Base-by-base conservation (phyloP, 192 early-diverging fungal species). In the Rhizophagus sp. region DNA sequence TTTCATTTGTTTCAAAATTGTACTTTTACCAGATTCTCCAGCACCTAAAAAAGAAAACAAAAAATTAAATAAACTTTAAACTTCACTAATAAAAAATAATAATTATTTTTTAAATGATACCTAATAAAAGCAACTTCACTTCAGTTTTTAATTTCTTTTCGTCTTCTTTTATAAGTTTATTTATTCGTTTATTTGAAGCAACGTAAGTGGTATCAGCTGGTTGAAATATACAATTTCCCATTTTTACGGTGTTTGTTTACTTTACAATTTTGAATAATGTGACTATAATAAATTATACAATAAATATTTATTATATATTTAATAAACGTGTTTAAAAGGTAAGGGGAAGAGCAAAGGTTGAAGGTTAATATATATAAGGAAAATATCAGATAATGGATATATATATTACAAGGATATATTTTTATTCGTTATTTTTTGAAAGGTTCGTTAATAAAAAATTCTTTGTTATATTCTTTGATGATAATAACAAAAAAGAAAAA, bases 1-100 rank as follows among this genome's bases (percentile, higher is more conserved):
- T 84, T 95, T 96, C 96, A 99, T 97, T 83, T 99, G 97, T 86
- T 99, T 99, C 74, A 99, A 87, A 80, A 99, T 96, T 44, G 97
- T 99, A 66, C 92, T 94, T 87, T 99, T 99, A 69, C 97, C 97
- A 13, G 97, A 98, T 87, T 99, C 97, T 78, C 97, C 97, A 49
- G 97, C 95, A 83, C 94, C 95, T 94, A 79, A 69, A 49, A 61
- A 69, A 34, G 13, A 19, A 70, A 19, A 22, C 44, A 22, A 36
- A 44, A 70, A 44, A n/a, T 44, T 2, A 70, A 10, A 22, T 70
- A 70, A 70, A 36, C 17, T 41, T 8, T 34, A n/a, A n/a, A n/a
- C n/a, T 67, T 67, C 13, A 11, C 27, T 1, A 68, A 68, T 33
- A 12, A 15, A n/a, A n/a, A 63, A 25, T 25, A 63, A 36, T 67